These are phyloP conservation scores for Eucalyptus camaldulensis DNA, from an alignment of 345 rosid genomes.

Conservation along the genomic window DNA sequence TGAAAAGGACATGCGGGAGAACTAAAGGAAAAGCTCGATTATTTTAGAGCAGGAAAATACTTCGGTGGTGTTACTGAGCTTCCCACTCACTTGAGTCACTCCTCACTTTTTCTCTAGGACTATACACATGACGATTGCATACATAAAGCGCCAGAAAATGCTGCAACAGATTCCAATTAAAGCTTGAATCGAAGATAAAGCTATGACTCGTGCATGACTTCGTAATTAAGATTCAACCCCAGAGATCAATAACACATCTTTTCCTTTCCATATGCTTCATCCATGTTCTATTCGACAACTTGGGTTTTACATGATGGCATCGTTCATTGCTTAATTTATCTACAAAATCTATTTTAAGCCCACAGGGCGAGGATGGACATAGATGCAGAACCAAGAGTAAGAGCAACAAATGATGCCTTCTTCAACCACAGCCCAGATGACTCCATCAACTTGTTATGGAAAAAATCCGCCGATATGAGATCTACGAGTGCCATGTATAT, in stretches of 20 bases:
- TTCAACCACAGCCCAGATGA: constrained; percentile 40
- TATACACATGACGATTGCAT: neutral
- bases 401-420: constrained; percentile 62
- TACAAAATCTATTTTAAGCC: constrained; percentile 31
- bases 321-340: neutral
- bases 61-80: neutral
- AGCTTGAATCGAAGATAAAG: neutral
- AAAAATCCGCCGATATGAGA: constrained; percentile 77
- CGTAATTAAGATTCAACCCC: neutral
- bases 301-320: neutral
- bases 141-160: neutral
- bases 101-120: neutral
- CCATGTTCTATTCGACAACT: neutral
- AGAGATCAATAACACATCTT: neutral
- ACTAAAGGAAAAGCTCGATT: neutral
- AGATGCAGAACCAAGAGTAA: constrained; percentile 57
- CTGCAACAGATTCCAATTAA: neutral
- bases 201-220: neutral
- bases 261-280: neutral
- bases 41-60: neutral
- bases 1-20: neutral
- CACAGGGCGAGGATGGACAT: constrained; percentile 96
- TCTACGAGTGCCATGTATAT: constrained; percentile 96
- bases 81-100: neutral
- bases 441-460: constrained; percentile 79